Conservation (phyloP, 129 eudicot genomes). For the Mikania micrantha region DNA sequence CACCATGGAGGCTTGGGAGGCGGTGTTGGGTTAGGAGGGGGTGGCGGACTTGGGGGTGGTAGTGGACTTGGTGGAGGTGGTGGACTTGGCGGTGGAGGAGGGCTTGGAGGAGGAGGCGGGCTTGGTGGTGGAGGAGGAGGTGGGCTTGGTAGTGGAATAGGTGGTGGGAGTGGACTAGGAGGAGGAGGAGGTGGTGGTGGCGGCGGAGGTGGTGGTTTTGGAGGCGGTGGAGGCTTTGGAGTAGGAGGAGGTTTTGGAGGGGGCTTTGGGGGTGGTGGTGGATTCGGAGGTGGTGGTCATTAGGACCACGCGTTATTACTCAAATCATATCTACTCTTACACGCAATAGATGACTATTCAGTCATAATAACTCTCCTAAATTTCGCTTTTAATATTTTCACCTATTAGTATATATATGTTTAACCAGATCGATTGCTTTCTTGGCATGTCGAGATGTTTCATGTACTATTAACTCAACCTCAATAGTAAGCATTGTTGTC, state of each 20-base stretch:
- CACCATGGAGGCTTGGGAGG: neutral
- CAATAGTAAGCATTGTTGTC: neutral
- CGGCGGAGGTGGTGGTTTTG: neutral
- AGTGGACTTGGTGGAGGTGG: neutral
- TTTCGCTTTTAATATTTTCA: neutral
- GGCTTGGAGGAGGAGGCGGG: neutral
- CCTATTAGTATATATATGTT: neutral
- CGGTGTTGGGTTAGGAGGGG: neutral
- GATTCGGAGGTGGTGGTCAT: slow-evolving; percentile 2
- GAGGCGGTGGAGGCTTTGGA: neutral
- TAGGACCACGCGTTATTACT: neutral
- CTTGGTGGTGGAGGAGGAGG: neutral
- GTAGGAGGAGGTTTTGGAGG: neutral
- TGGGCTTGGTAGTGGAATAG: neutral
- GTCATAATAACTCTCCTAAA: neutral
- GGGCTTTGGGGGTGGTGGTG: slow-evolving; percentile 1
- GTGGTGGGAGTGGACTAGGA: too few relatives aligned
- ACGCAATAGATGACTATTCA: neutral
- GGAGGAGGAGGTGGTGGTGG: neutral
- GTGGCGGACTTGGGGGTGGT: neutral
- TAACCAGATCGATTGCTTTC: neutral
- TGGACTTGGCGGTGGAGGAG: neutral
- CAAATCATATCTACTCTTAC: neutral
- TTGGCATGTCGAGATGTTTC: neutral
- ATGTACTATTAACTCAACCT: neutral